These are phyloP conservation scores for Botrytis fabae DNA, from an alignment of 2,329 filamentous ascomycete species.

Conservation along the genomic window DNA sequence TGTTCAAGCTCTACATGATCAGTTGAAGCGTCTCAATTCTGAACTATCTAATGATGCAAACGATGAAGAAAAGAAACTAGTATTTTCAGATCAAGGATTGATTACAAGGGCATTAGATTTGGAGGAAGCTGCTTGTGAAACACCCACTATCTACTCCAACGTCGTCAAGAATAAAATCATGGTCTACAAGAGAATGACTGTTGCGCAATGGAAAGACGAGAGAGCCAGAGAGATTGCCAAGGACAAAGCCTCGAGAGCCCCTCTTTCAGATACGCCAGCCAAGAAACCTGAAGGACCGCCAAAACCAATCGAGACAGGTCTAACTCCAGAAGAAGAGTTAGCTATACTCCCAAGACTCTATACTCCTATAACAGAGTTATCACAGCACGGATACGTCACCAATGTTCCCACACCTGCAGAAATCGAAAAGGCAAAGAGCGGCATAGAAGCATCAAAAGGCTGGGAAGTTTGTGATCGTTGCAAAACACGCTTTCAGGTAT, in stretches of 20 bases:
- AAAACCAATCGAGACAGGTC: constrained; percentile 65
- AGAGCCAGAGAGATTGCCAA: constrained; percentile 48
- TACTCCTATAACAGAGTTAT: constrained; percentile 64
- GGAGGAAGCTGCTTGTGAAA: constrained; percentile 74
- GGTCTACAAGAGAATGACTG: constrained; percentile 71
- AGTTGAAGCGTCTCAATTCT: constrained; percentile 67
- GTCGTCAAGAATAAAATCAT: constrained; percentile 80
- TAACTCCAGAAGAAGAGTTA: constrained; percentile 68
- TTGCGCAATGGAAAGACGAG: constrained; percentile 70
- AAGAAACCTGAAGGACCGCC: constrained; percentile 44
- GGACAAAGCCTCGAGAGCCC: constrained; percentile 38
- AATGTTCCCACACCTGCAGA: constrained; percentile 64
- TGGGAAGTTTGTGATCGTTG: constrained; percentile 93
- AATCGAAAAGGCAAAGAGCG: constrained; percentile 64
- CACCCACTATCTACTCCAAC: constrained; percentile 74
- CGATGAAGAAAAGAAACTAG: constrained; percentile 52
- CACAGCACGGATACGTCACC: constrained; percentile 73
- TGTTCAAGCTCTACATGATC: constrained; percentile 63
- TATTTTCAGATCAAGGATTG: constrained; percentile 64
- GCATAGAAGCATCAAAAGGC: constrained; percentile 65
- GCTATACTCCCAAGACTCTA: constrained; percentile 61
- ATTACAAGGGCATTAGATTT: constrained; percentile 71
- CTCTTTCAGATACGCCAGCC: constrained; percentile 37
- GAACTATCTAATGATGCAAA: constrained; percentile 56
- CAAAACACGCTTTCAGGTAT: constrained; percentile 83